These are phyloP conservation scores for Xylariales sp. DNA, from an alignment of 2,329 filamentous ascomycete species.

Conservation along the genomic window DNA sequence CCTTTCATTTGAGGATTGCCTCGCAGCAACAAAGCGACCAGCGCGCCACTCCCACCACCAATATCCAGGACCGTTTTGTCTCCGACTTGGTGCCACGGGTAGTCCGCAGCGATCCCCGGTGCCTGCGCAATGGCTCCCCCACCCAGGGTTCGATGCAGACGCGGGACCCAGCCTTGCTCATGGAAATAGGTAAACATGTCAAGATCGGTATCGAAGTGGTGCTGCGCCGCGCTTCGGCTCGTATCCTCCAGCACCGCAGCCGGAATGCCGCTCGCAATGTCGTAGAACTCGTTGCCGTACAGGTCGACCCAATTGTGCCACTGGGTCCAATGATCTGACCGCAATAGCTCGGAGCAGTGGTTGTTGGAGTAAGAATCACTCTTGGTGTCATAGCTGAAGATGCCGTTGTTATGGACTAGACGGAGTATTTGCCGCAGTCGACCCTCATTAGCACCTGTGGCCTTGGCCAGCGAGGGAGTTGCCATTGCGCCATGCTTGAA, in stretches of 20 bases:
- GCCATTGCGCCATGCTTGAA: slow-evolving; percentile 14
- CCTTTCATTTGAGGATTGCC: slow-evolving; percentile 24
- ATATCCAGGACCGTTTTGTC: slow-evolving; percentile 31
- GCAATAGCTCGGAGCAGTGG: slow-evolving; percentile 27
- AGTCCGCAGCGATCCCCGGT: slow-evolving; percentile 35
- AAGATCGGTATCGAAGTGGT: slow-evolving; percentile 34
- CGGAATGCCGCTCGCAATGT: slow-evolving; percentile 36
- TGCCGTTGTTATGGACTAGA: slow-evolving; percentile 27
- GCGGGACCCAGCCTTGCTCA: slow-evolving; percentile 25
- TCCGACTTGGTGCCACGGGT: slow-evolving; percentile 35
- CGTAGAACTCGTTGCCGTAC: slow-evolving; percentile 39
- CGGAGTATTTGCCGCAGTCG: slow-evolving; percentile 29
- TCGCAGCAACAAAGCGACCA: slow-evolving; percentile 31
- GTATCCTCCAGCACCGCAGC: slow-evolving; percentile 17
- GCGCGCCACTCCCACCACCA: slow-evolving; percentile 34
- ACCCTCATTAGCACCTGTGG: slow-evolving; percentile 15
- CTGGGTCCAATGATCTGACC: slow-evolving; percentile 35
- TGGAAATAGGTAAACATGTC: slow-evolving; percentile 36
- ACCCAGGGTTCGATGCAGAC: slow-evolving; percentile 32
- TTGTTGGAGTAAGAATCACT: slow-evolving; percentile 30
- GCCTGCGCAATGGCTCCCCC: slow-evolving; percentile 31
- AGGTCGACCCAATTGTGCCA: slow-evolving; percentile 39
- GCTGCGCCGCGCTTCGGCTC: slow-evolving; percentile 30
- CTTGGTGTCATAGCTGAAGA: slow-evolving; percentile 27
- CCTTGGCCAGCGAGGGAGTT: slow-evolving; percentile 15